Evolutionary conservation across 805 yeast species (phyloP).

Genomic region (Wickerhamomyces xylosicus): DNA sequence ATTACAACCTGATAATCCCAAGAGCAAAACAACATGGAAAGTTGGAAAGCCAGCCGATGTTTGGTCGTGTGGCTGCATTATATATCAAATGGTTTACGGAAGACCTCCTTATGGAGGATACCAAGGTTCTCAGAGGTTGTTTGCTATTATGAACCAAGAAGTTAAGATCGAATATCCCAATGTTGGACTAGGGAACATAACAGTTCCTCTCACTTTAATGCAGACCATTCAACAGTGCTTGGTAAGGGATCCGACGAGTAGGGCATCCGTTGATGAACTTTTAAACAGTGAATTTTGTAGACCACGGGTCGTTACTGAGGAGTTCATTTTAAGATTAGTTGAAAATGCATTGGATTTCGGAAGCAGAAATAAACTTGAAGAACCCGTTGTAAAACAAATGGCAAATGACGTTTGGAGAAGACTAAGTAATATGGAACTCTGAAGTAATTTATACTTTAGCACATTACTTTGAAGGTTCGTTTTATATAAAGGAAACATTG

Average conservation of each 20-base stretch:
- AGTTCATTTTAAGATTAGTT: constrained; percentile 59
- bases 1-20: constrained; percentile 8
- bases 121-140: constrained; percentile 64
- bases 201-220: constrained; percentile 60
- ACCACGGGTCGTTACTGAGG: constrained; percentile 64
- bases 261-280: constrained; percentile 58
- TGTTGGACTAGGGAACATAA: constrained; percentile 45
- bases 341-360: constrained; percentile 75
- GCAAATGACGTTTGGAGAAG: constrained; percentile 52
- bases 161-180: constrained; percentile 59
- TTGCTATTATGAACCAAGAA: constrained; percentile 82
- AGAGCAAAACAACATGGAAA: constrained; percentile 37
- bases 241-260: constrained; percentile 52
- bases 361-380: constrained; percentile 30
- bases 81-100: constrained; percentile 93
- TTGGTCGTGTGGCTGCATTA: constrained; percentile 96
- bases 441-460: too few relatives aligned
- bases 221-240: constrained; percentile 68
- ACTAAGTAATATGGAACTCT: constrained; percentile 15
- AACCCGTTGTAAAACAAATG: constrained; percentile 34
- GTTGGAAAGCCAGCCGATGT: constrained; percentile 94
- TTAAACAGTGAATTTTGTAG: constrained; percentile 54
- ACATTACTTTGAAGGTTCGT: too few relatives aligned
- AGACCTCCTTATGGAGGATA: constrained; percentile 80
- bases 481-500: too few relatives aligned